These are phyloP conservation scores for Orbilia blumenaviensis DNA, from an alignment of 2,329 filamentous ascomycete genomes.

Conservation along the genomic window DNA sequence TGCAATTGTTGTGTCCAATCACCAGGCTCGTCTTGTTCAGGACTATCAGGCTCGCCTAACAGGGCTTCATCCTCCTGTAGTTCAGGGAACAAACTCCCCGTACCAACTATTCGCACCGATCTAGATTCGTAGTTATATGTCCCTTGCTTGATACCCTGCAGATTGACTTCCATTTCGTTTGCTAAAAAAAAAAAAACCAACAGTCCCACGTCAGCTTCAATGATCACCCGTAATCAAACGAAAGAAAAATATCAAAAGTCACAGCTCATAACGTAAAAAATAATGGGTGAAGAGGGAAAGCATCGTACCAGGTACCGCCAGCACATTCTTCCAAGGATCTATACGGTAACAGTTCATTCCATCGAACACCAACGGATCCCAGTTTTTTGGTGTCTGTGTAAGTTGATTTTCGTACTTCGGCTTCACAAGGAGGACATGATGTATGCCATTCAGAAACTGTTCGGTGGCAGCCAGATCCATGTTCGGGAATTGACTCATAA, in stretches of 20 bases:
- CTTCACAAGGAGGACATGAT: constrained; percentile 25
- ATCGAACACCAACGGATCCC: constrained; percentile 34
- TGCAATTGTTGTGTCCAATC: constrained; percentile 25
- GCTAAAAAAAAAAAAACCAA: background rate
- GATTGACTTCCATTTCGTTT: constrained; percentile 17
- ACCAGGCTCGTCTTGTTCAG: background rate
- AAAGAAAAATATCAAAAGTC: background rate
- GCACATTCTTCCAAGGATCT: constrained; percentile 29
- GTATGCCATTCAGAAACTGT: background rate
- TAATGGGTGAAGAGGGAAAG: background rate
- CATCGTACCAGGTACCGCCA: constrained; percentile 16
- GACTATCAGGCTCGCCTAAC: background rate
- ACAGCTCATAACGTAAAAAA: background rate
- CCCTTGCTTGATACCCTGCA: constrained; percentile 16
- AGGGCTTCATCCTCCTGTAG: background rate
- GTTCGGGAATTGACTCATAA: constrained; percentile 20
- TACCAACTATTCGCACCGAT: constrained; percentile 22
- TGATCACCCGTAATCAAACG: background rate
- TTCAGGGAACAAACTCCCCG: constrained; percentile 13
- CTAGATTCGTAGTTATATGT: constrained; percentile 16
- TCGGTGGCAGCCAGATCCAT: constrained; percentile 6
- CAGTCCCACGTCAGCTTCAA: background rate
- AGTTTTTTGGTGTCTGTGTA: constrained; percentile 12
- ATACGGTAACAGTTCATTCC: constrained; percentile 21
- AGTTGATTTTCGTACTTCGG: constrained; percentile 15